A percentile compares a stretch with the other conserved stretches of the same genome.
These are phyloP conservation scores for Thuidium tamariscinum DNA, from an alignment of 225 moss, liverwort and hornwort species.

Conservation along the genomic window DNA sequence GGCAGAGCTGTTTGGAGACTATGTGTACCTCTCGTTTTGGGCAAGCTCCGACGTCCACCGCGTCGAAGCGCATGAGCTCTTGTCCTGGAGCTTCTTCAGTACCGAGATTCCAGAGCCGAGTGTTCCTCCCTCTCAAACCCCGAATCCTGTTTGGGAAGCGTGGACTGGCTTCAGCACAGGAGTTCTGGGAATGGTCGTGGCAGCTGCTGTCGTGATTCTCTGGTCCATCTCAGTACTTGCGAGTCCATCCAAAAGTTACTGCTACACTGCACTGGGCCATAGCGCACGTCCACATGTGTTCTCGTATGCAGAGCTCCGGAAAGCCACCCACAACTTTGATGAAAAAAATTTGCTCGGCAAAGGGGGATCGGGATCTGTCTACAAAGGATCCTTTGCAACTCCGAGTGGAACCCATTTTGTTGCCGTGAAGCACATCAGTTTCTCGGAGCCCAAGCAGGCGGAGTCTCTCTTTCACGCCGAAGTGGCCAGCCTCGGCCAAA, in stretches of 20 bases:
- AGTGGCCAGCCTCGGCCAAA: neutral
- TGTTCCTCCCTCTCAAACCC: rapidly evolving
- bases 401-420: neutral
- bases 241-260: neutral
- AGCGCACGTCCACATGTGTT: neutral
- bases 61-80: neutral
- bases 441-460: neutral
- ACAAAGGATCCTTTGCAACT: neutral
- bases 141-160: neutral
- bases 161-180: neutral
- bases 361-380: neutral
- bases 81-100: neutral
- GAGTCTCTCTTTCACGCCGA: neutral
- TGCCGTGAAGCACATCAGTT: neutral
- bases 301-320: neutral
- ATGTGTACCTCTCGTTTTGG: neutral
- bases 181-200: neutral
- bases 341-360: neutral
- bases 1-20: neutral
- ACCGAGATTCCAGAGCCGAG: neutral
- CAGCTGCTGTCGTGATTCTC: neutral
- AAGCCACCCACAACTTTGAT: neutral
- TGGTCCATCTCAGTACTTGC: neutral
- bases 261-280: neutral
- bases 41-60: neutral